Evolutionary conservation across 208 protist species (phyloP).

Genomic region (Tritrichomonas foetus): DNA sequence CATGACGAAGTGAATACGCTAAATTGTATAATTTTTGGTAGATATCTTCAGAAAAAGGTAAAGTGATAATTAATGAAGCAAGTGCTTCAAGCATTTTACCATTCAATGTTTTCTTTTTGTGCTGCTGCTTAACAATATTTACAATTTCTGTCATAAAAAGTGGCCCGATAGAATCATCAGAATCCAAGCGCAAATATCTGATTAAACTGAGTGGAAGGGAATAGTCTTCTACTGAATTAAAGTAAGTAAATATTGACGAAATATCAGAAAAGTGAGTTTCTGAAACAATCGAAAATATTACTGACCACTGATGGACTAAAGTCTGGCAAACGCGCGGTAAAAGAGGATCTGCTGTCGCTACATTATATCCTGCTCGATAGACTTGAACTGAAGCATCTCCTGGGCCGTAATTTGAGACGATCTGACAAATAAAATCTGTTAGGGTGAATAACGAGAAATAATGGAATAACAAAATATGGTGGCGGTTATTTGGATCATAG

Average conservation of each 20-base stretch:
- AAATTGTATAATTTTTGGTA: not conserved
- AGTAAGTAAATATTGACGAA: not conserved
- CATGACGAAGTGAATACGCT: not conserved
- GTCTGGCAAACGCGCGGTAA: not conserved
- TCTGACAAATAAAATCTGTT: not conserved
- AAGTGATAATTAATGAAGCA: not conserved
- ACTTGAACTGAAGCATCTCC: not conserved
- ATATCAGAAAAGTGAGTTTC: not conserved
- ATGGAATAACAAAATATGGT: not conserved
- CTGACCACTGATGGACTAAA: not conserved
- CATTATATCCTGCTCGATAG: not conserved
- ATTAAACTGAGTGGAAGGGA: not conserved
- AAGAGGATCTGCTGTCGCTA: not conserved
- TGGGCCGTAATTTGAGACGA: not conserved
- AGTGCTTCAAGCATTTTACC: not conserved
- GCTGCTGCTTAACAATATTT: not conserved
- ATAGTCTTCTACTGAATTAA: no score
- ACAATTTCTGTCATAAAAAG: not conserved
- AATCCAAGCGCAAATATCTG: not conserved
- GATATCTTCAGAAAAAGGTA: not conserved
- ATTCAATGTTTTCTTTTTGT: not conserved
- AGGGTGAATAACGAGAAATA: not conserved
- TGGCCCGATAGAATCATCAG: not conserved
- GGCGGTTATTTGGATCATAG: not conserved
- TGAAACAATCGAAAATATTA: not conserved